Evolutionary conservation across 495 filamentous ascomycete species (phyloP).

Genomic region (Neurospora pannonica): DNA sequence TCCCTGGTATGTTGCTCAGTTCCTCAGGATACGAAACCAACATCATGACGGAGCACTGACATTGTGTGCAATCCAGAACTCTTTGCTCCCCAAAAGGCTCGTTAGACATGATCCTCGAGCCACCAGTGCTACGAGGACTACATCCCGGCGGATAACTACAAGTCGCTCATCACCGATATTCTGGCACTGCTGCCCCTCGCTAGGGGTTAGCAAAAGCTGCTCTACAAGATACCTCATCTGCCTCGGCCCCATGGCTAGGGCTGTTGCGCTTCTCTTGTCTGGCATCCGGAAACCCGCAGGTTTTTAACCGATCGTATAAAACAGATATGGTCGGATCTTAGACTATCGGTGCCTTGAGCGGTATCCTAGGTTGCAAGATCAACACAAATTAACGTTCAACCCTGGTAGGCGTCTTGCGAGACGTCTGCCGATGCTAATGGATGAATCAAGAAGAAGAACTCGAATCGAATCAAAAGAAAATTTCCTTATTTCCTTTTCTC

Average conservation of each 20-base stretch:
- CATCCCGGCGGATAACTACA: neutral
- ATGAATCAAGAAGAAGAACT: neutral
- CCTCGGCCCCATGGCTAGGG: neutral
- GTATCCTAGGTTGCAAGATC: too few relatives aligned
- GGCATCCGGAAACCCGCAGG: neutral
- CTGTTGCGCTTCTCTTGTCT: neutral
- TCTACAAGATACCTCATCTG: neutral
- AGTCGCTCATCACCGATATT: neutral
- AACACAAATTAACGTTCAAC: neutral
- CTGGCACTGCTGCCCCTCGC: neutral
- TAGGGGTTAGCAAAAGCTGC: neutral
- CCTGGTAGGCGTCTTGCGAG: neutral
- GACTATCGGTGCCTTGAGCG: neutral
- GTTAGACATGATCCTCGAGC: neutral
- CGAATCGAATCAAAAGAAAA: neutral
- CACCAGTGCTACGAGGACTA: neutral
- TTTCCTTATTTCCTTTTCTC: neutral
- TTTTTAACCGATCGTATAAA: neutral
- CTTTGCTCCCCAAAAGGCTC: neutral
- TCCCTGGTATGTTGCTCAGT: slow-evolving; percentile 34
- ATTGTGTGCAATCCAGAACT: neutral
- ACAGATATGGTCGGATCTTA: neutral
- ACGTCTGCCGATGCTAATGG: neutral
- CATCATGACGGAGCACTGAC: neutral
- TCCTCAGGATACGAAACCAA: neutral